phyloP scores from a whole-genome alignment of 805 yeast genomes.

The Ogataea parapolymorpha region DNA sequence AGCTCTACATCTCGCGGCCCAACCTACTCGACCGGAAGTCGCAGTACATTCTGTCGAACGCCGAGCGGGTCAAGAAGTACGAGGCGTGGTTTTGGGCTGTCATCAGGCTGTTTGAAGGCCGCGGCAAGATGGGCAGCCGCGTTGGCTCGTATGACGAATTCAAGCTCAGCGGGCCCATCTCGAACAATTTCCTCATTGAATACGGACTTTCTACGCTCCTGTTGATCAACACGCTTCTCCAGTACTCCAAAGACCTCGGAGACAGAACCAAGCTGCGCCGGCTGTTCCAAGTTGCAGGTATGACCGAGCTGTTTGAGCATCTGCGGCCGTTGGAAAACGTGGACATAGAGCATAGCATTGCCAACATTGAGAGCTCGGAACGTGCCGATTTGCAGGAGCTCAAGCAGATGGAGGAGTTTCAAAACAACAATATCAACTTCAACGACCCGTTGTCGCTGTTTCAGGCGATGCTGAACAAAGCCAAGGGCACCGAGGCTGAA shows the following conservation, averaged over 20 bases:
- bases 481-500: conserved; percentile 58
- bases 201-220: conserved; percentile 51
- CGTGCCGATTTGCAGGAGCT: conserved; percentile 41
- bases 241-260: conserved; percentile 34
- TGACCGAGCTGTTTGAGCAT: conserved; percentile 35
- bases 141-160: conserved; percentile 91
- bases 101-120: conserved; percentile 44
- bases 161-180: conserved; percentile 48
- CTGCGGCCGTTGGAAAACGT: conserved; percentile 40
- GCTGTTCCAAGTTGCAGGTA: conserved; percentile 41
- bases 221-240: conserved; percentile 46
- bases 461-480: conserved; percentile 52
- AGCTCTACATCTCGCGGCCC: conserved; percentile 22
- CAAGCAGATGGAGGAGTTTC: conserved; percentile 36
- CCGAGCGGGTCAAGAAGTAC: conserved; percentile 26
- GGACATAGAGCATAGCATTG: conserved; percentile 41
- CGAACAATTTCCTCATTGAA: conserved; percentile 59
- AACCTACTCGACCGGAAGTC: conserved; percentile 27
- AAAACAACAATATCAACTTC: conserved; percentile 49
- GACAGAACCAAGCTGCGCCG: conserved; percentile 48
- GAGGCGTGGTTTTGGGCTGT: conserved; percentile 36
- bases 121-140: conserved; percentile 84
- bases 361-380: conserved; percentile 38
- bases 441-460: conserved; percentile 72
- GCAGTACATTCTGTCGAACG: conserved; percentile 23